A percentile compares a stretch with the other conserved stretches of the same genome.
These are phyloP conservation scores for Leccinum arenicola DNA, from an alignment of 768 basidiomycete species.

Conservation along the genomic window DNA sequence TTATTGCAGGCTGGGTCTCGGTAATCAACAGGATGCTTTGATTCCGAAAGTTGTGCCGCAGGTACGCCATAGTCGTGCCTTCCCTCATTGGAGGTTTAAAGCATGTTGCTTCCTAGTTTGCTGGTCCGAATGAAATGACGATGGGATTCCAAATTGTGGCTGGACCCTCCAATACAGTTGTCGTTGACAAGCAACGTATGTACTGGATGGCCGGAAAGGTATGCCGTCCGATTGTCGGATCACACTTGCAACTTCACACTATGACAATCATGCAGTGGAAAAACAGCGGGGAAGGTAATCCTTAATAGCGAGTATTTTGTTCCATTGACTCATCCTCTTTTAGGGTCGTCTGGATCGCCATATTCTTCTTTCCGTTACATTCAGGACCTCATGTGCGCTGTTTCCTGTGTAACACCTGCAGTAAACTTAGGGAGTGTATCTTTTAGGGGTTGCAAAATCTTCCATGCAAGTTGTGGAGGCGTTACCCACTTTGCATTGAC, in stretches of 20 bases:
- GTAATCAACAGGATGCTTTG: conserved; percentile 78
- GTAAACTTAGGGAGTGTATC: neutral
- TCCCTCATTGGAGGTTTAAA: neutral
- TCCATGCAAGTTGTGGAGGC: conserved; percentile 70
- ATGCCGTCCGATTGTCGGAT: conserved; percentile 10
- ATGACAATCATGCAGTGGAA: conserved; percentile 67
- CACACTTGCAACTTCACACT: neutral
- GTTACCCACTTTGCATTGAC: conserved; percentile 85
- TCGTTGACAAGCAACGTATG: conserved; percentile 83
- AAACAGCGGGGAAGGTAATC: conserved; percentile 83
- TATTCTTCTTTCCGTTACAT: conserved; percentile 86
- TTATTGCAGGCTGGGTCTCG: conserved; percentile 87
- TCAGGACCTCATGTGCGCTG: conserved; percentile 75
- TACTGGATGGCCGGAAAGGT: conserved; percentile 86
- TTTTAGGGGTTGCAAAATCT: conserved; percentile 74
- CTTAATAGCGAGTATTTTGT: neutral
- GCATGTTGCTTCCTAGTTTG: conserved; percentile 48
- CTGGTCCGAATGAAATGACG: conserved; percentile 62
- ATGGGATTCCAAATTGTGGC: conserved; percentile 65
- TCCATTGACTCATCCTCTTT: conserved; percentile 8
- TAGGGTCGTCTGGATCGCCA: conserved; percentile 85
- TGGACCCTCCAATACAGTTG: conserved; percentile 82
- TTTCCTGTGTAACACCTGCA: neutral
- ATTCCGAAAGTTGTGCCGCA: conserved; percentile 83
- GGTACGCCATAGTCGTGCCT: conserved; percentile 34